Evolutionary conservation across 306 rosid genomes (phyloP).

Genomic region (Fragaria ananassa): DNA sequence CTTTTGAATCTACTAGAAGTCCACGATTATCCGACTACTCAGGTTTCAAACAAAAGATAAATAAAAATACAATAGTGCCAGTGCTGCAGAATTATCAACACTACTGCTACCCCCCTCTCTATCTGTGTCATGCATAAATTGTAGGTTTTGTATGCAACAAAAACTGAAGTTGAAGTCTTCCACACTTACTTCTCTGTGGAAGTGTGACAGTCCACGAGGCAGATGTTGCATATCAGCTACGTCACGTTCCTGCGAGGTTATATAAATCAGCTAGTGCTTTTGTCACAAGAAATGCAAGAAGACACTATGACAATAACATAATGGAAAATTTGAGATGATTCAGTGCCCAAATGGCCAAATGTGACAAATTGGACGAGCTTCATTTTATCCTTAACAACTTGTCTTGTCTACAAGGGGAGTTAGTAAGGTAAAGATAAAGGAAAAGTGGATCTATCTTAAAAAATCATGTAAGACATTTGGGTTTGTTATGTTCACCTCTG

Average conservation of each 20-base stretch:
- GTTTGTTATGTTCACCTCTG: slow-evolving; percentile 36
- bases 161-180: slow-evolving; percentile 25
- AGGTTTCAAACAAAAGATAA: background rate
- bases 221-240: slow-evolving; percentile 18
- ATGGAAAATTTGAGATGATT: slow-evolving; percentile 8
- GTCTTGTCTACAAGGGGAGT: background rate
- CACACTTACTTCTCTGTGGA: slow-evolving; percentile 41
- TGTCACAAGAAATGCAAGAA: slow-evolving; percentile 17
- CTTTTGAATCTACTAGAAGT: background rate
- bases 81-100: background rate
- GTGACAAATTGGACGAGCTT: background rate
- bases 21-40: background rate
- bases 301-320: background rate
- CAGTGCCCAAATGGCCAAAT: background rate
- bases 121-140: background rate
- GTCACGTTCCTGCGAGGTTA: slow-evolving; percentile 30
- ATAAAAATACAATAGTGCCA: background rate
- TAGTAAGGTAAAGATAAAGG: background rate
- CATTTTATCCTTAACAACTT: background rate
- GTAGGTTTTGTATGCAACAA: slow-evolving; percentile 1
- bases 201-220: slow-evolving; percentile 16
- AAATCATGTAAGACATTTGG: slow-evolving; percentile 30
- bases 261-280: slow-evolving; percentile 14
- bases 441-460: slow-evolving; percentile 14
- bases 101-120: background rate